Conservation (phyloP, 139 green algal genomes). For the Asterochloris sp. region DNA sequence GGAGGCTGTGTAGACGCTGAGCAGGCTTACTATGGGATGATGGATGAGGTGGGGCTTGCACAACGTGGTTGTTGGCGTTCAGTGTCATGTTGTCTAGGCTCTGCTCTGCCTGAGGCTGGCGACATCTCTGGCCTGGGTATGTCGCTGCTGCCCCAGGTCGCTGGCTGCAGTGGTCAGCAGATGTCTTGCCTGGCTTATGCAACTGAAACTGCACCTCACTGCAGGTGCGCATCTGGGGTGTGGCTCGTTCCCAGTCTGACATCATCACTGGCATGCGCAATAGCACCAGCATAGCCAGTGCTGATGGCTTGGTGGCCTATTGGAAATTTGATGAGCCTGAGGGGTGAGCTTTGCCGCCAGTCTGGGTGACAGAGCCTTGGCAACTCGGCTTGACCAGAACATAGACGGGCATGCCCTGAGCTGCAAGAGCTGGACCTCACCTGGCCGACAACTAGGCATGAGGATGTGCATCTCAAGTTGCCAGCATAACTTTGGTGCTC, state of each 20-base stretch:
- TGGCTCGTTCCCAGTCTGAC: conserved; percentile 63
- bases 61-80: not conserved
- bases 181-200: no score
- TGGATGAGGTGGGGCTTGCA: conserved; percentile 71
- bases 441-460: no score
- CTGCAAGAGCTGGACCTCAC: no score
- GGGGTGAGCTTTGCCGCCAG: conserved; percentile 1
- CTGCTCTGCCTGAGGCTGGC: not conserved
- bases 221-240: conserved; percentile 57
- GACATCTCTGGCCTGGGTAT: not conserved
- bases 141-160: not conserved
- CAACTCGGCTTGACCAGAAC: no score
- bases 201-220: not conserved
- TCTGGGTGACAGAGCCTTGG: no score
- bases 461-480: no score
- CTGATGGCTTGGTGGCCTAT: conserved; percentile 70
- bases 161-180: no score
- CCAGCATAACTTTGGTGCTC: no score
- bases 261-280: conserved; percentile 72
- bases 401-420: no score
- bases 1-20: conserved; percentile 73
- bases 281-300: conserved; percentile 38
- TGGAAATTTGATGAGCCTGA: conserved; percentile 86
- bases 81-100: not conserved
- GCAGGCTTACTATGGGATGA: conserved; percentile 76